phyloP scores from a whole-genome alignment of 495 filamentous ascomycete genomes.

The Daldinia bambusicola region DNA sequence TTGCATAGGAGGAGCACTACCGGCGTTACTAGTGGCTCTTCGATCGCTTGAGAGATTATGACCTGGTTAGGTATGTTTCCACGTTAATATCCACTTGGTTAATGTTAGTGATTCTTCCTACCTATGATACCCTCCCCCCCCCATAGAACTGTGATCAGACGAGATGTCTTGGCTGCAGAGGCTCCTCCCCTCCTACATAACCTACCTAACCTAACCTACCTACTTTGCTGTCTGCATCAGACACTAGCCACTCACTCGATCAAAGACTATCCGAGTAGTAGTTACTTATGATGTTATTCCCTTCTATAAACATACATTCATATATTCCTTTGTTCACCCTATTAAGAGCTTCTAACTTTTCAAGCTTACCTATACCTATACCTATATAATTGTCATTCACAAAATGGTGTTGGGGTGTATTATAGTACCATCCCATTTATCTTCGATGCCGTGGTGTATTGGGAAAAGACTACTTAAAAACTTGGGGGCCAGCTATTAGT shows the following conservation, averaged over 20 bases:
- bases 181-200: not conserved
- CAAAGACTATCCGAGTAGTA: constrained; percentile 12
- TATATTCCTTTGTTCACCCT: not conserved
- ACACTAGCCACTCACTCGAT: not conserved
- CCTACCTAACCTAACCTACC: not conserved
- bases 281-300: constrained; percentile 1
- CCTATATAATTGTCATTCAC: not conserved
- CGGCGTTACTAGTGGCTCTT: constrained; percentile 11
- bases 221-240: not conserved
- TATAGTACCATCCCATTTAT: constrained; percentile 24
- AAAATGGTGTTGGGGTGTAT: constrained; percentile 19
- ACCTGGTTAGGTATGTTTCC: constrained; percentile 39
- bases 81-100: not conserved
- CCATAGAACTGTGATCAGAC: constrained; percentile 13
- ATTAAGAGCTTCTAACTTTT: not conserved
- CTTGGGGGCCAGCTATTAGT: constrained; percentile 14
- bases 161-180: constrained; percentile 16
- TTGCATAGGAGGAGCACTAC: constrained; percentile 24
- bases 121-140: constrained; percentile 4
- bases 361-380: too few relatives aligned
- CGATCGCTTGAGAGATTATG: constrained; percentile 32
- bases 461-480: constrained; percentile 8
- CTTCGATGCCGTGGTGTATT: constrained; percentile 3
- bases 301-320: constrained; percentile 4
- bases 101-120: constrained; percentile 11